Conservation (phyloP, 768 basidiomycete species). For the Boletus edulis region DNA sequence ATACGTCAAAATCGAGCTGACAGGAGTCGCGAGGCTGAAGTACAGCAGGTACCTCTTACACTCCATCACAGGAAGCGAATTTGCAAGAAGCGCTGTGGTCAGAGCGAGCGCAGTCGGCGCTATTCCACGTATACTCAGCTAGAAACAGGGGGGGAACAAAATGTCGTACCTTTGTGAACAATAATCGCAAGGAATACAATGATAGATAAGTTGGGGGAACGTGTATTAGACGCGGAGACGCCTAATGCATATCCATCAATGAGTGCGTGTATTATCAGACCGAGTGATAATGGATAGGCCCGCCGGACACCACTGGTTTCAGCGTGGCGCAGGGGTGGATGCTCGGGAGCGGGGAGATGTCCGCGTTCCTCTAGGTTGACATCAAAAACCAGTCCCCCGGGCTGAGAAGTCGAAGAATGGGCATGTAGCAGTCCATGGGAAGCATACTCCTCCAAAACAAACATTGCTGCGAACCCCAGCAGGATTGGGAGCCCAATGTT, state of each 20-base stretch:
- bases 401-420: constrained; percentile 12
- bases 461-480: constrained; percentile 54
- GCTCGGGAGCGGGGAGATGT: constrained; percentile 24
- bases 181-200: constrained; percentile 90
- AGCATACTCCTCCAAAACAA: constrained; percentile 64
- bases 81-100: constrained; percentile 79
- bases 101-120: constrained; percentile 91
- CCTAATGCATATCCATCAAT: constrained; percentile 94
- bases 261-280: constrained; percentile 82
- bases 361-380: constrained; percentile 62
- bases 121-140: constrained; percentile 32
- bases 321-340: constrained; percentile 4
- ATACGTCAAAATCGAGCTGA: constrained; percentile 79
- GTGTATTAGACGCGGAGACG: constrained; percentile 55
- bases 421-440: constrained; percentile 44
- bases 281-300: constrained; percentile 77
- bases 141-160: background rate
- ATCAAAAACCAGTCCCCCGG: constrained; percentile 43
- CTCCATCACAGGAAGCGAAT: constrained; percentile 60
- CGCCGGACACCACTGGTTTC: constrained; percentile 31
- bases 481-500: constrained; percentile 64
- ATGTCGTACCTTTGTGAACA: constrained; percentile 75
- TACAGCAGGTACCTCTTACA: constrained; percentile 73
- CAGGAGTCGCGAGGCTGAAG: constrained; percentile 84
- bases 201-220: constrained; percentile 56